Conservation (phyloP, 2,329 filamentous ascomycete species). For the Tolypocladium guangdongense region DNA sequence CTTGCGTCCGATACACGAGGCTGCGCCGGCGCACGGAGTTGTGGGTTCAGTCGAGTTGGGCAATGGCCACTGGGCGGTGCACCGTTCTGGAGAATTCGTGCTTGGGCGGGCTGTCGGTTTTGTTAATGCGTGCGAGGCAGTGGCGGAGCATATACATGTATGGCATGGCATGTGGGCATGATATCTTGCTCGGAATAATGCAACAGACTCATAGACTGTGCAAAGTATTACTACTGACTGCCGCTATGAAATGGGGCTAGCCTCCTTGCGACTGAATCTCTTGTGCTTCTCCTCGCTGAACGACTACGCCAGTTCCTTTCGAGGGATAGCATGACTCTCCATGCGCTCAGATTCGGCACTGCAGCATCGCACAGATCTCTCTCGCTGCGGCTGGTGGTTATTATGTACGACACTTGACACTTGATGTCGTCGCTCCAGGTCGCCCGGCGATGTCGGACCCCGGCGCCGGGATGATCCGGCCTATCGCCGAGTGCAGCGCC, state of each 20-base stretch:
- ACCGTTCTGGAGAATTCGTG: background rate
- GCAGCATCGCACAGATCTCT: background rate
- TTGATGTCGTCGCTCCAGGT: too few species aligned
- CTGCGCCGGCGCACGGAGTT: background rate
- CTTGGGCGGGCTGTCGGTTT: background rate
- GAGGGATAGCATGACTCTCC: too few species aligned
- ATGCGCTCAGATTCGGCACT: too few species aligned
- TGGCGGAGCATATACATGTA: background rate
- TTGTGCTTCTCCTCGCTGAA: too few species aligned
- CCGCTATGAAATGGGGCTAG: background rate
- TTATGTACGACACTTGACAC: too few species aligned
- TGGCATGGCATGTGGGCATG: background rate
- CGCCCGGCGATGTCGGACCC: constrained; percentile 1
- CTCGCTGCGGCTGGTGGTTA: too few species aligned
- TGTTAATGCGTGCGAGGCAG: background rate
- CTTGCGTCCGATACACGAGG: background rate
- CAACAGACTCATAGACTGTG: background rate
- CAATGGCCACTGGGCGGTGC: background rate
- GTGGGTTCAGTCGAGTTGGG: background rate
- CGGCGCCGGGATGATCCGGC: constrained; percentile 10
- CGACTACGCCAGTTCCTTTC: too few species aligned
- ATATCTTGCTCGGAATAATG: background rate
- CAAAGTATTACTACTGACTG: background rate
- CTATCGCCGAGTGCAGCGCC: constrained; percentile 9
- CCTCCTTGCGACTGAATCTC: too few species aligned